Evolutionary conservation across 495 filamentous ascomycete species (phyloP).

Genomic region (Hypoxylon fuscum): DNA sequence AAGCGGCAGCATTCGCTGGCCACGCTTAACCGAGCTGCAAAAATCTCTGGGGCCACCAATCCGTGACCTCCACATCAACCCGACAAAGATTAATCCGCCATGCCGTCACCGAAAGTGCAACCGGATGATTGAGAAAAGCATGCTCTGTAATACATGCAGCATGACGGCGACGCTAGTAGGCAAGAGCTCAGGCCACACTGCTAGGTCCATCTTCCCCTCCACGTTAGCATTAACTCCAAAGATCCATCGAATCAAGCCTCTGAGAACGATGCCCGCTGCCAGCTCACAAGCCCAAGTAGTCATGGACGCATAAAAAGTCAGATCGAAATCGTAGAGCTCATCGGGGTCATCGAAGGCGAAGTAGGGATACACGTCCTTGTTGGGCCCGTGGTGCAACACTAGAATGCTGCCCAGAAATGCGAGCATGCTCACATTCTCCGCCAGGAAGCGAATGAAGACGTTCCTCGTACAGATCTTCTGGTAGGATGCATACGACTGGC

Average conservation of each 20-base stretch:
- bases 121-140: conserved; percentile 70
- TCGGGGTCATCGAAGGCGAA: conserved; percentile 62
- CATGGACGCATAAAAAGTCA: conserved; percentile 67
- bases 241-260: conserved; percentile 60
- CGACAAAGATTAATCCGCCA: conserved; percentile 12
- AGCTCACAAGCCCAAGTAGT: conserved; percentile 72
- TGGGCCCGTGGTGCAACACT: conserved; percentile 68
- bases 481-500: conserved; percentile 64
- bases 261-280: conserved; percentile 63
- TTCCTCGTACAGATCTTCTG: conserved; percentile 67
- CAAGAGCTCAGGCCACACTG: conserved; percentile 67
- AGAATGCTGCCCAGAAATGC: conserved; percentile 67
- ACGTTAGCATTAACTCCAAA: conserved; percentile 66
- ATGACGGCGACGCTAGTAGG: conserved; percentile 68
- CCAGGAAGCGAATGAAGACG: conserved; percentile 68
- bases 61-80: conserved; percentile 30
- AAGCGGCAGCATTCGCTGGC: conserved; percentile 36
- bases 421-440: conserved; percentile 72
- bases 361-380: conserved; percentile 68
- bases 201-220: conserved; percentile 67
- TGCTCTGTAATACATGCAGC: conserved; percentile 72
- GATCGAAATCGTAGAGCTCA: conserved; percentile 61
- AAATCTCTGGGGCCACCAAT: conserved; percentile 33
- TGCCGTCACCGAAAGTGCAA: conserved; percentile 61
- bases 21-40: conserved; percentile 42